A percentile compares a stretch with the other conserved stretches of the same genome.
These are phyloP conservation scores for Linum usitatissimum DNA, from an alignment of 345 rosid species.

Conservation along the genomic window DNA sequence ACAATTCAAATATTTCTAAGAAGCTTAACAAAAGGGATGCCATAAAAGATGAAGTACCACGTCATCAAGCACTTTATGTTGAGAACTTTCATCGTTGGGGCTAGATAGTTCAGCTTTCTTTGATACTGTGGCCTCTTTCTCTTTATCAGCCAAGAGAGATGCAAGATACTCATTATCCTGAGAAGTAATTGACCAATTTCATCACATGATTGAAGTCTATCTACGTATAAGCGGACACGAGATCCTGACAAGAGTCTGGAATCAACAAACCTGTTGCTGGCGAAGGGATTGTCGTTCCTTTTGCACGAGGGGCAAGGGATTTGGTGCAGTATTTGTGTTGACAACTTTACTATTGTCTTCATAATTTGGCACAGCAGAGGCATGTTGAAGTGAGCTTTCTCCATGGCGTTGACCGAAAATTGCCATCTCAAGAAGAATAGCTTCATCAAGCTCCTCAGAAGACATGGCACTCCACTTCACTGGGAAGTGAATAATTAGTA, in stretches of 20 bases:
- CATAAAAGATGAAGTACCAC: conserved; percentile 12
- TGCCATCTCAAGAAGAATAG: conserved; percentile 50
- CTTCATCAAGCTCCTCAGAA: conserved; percentile 54
- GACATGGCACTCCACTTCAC: conserved; percentile 59
- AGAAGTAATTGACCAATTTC: conserved; percentile 5
- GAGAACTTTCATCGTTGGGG: conserved; percentile 16
- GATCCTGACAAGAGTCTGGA: too few species aligned
- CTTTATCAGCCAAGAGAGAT: conserved; percentile 32
- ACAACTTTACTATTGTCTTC: conserved; percentile 10
- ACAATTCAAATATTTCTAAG: neutral
- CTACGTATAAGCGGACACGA: too few species aligned
- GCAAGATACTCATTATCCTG: conserved; percentile 39
- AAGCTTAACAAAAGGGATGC: neutral
- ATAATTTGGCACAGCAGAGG: conserved; percentile 9
- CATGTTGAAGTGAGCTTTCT: conserved; percentile 17
- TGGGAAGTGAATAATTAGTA: conserved; percentile 5
- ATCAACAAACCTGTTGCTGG: conserved; percentile 29
- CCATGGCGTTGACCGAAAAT: conserved; percentile 35
- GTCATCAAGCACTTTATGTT: conserved; percentile 18
- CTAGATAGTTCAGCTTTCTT: conserved; percentile 25
- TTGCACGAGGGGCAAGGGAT: conserved; percentile 19
- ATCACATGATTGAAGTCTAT: neutral
- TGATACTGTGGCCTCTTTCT: conserved; percentile 23
- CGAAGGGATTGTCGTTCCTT: conserved; percentile 18
- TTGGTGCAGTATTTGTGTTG: conserved; percentile 13